phyloP scores from a whole-genome alignment of 2,329 filamentous ascomycete genomes.

The Geosmithia morbida region DNA sequence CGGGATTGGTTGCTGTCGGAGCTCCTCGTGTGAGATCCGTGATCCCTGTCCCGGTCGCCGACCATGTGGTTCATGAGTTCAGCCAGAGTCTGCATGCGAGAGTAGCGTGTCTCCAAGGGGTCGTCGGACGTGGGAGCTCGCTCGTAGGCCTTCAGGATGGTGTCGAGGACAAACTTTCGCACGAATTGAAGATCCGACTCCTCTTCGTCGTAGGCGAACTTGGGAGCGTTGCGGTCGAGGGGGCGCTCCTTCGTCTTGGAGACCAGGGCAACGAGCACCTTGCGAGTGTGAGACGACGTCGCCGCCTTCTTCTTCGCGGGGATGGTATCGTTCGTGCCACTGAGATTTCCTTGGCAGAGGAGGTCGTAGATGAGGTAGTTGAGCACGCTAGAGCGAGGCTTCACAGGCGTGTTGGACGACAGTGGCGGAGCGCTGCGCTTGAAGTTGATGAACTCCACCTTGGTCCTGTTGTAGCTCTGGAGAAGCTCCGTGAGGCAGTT shows the following conservation, averaged over 20 bases:
- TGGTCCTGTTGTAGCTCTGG: constrained; percentile 82
- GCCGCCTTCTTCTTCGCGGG: constrained; percentile 70
- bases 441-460: constrained; percentile 99
- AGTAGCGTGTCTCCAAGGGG: constrained; percentile 71
- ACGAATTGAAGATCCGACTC: constrained; percentile 82
- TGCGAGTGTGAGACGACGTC: constrained; percentile 75
- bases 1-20: constrained; percentile 24
- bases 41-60: constrained; percentile 58
- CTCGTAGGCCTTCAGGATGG: constrained; percentile 81
- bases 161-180: constrained; percentile 87
- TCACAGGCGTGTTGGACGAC: constrained; percentile 75
- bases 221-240: constrained; percentile 34
- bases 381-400: constrained; percentile 80
- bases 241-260: constrained; percentile 72
- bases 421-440: constrained; percentile 81
- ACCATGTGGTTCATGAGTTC: constrained; percentile 92
- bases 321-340: constrained; percentile 59
- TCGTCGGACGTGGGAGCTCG: constrained; percentile 71
- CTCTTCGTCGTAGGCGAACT: constrained; percentile 54
- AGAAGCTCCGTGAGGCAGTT: constrained; percentile 85
- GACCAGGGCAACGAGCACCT: constrained; percentile 74
- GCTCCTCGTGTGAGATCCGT: constrained; percentile 24
- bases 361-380: constrained; percentile 87
- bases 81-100: constrained; percentile 71
- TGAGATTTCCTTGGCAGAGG: constrained; percentile 44